These are phyloP conservation scores for Jacaranda copaia DNA, from an alignment of 257 asterid species.

Conservation along the genomic window DNA sequence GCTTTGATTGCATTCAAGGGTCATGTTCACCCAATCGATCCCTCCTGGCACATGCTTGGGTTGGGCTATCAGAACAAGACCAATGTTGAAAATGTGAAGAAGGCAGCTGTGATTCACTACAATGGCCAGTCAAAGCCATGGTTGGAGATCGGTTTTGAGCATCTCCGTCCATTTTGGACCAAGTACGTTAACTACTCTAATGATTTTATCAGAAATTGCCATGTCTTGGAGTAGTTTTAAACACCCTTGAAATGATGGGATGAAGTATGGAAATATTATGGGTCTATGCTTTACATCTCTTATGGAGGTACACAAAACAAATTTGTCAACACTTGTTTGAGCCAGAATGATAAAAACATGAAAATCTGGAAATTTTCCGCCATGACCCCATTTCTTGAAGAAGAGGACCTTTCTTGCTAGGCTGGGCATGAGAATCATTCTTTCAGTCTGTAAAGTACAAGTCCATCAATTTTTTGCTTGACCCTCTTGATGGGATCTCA, in stretches of 20 bases:
- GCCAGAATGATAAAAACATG: slow-evolving; percentile 35
- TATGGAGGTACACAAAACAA: slow-evolving; percentile 42
- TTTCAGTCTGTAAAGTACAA: slow-evolving; percentile 63
- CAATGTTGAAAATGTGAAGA: slow-evolving; percentile 62
- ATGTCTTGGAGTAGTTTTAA: slow-evolving; percentile 71
- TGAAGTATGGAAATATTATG: slow-evolving; percentile 35
- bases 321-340: slow-evolving; percentile 39
- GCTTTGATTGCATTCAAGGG: slow-evolving; percentile 91
- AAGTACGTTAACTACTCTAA: slow-evolving; percentile 86
- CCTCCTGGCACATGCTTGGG: slow-evolving; percentile 96
- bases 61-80: slow-evolving; percentile 89
- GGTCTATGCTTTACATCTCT: slow-evolving; percentile 31
- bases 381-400: slow-evolving; percentile 36
- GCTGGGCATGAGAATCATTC: slow-evolving; percentile 58
- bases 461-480: slow-evolving; percentile 50
- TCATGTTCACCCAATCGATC: slow-evolving; percentile 83
- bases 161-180: slow-evolving; percentile 96
- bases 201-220: slow-evolving; percentile 83
- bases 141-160: slow-evolving; percentile 92
- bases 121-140: slow-evolving; percentile 96
- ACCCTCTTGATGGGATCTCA: slow-evolving; percentile 50
- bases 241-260: slow-evolving; percentile 35
- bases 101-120: slow-evolving; percentile 88
- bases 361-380: slow-evolving; percentile 38
- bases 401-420: slow-evolving; percentile 39